Base-by-base conservation (phyloP, 352 stramenopile species). In the Phytophthora cactorum region DNA sequence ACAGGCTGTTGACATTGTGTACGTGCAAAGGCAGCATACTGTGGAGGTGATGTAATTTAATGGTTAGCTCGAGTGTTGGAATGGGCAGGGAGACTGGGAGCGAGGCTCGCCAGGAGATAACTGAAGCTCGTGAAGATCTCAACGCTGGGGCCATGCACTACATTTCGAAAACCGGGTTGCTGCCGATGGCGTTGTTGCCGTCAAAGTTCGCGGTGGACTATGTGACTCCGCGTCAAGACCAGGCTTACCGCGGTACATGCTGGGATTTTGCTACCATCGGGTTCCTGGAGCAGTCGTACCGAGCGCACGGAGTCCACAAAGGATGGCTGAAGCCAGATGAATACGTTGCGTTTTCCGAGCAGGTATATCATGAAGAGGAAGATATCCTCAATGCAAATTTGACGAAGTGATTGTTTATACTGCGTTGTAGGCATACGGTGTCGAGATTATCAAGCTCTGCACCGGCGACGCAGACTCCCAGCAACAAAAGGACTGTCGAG, bases 181-280 rank as follows among this genome's bases (percentile, higher is more conserved):
- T 92, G 27, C 84, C 84, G 5, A 90, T 90, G 81, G 72, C 79
- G 27, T 72, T 89, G 73, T 55, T 94, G 44, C 86, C 86, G 22
- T 91, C 84, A 28, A 94, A 94, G 70, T 94, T 91, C 50, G 84
- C 86, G 0, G 84, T 94, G 27, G 68, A 91, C 65, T 90, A 87
- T 62, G 84, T 94, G 17, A 94, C 84, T 15, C 86, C 84, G 22
- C 84, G 86, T 0, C 77, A 91, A 63, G 77, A 94, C 51, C 86
- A 94, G 62, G 81, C 84, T 52, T 79, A 87, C 39, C 86, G 86
- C 39, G 86, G 86, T 39, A 94, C 84, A 3, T 94, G 86, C 68
- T 94, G 86, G 86, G 86, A 94, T 67, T 94, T 94, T 52, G 84
- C 86, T 2, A 92, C 86, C 6, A 86, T 94, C 46, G 79, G 79